Conservation (phyloP, 2,329 filamentous ascomycete species). For the Orbilia oligospora region DNA sequence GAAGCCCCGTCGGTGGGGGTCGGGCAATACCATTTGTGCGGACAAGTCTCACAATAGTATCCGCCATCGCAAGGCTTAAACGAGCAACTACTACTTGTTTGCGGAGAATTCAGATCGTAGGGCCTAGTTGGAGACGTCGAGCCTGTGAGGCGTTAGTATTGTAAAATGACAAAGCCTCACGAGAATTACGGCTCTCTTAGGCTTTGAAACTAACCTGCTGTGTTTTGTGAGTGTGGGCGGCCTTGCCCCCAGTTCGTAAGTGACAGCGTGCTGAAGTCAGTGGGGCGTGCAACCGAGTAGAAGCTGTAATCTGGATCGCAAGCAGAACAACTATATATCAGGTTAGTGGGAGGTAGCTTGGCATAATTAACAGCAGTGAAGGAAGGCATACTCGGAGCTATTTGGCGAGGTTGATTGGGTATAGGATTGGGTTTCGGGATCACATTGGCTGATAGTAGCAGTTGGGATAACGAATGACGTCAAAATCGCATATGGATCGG, state of each 20-base stretch:
- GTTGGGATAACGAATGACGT: slow-evolving; percentile 49
- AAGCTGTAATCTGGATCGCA: slow-evolving; percentile 17
- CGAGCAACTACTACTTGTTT: slow-evolving; percentile 38
- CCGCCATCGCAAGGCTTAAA: slow-evolving; percentile 53
- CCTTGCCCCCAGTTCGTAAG: slow-evolving; percentile 42
- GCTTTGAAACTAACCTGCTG: slow-evolving; percentile 10
- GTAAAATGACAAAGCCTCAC: background rate
- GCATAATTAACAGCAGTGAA: background rate
- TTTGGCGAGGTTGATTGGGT: background rate
- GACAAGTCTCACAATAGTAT: slow-evolving; percentile 54
- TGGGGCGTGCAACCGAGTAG: slow-evolving; percentile 24
- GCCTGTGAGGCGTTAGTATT: slow-evolving; percentile 21
- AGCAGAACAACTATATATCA: slow-evolving; percentile 28
- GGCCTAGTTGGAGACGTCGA: background rate
- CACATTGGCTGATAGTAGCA: slow-evolving; percentile 42
- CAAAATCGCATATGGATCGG: slow-evolving; percentile 39
- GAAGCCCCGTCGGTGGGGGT: slow-evolving; percentile 21
- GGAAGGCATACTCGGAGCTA: slow-evolving; percentile 6
- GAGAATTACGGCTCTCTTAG: background rate
- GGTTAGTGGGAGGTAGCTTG: slow-evolving; percentile 1
- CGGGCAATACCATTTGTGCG: slow-evolving; percentile 58
- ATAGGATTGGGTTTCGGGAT: background rate
- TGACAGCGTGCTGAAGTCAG: slow-evolving; percentile 35
- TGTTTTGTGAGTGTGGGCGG: slow-evolving; percentile 7
- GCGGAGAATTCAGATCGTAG: slow-evolving; percentile 16